A percentile compares a stretch with the other conserved stretches of the same genome.
phyloP scores from a whole-genome alignment of 768 basidiomycete species.

The Pisolithus orientalis region DNA sequence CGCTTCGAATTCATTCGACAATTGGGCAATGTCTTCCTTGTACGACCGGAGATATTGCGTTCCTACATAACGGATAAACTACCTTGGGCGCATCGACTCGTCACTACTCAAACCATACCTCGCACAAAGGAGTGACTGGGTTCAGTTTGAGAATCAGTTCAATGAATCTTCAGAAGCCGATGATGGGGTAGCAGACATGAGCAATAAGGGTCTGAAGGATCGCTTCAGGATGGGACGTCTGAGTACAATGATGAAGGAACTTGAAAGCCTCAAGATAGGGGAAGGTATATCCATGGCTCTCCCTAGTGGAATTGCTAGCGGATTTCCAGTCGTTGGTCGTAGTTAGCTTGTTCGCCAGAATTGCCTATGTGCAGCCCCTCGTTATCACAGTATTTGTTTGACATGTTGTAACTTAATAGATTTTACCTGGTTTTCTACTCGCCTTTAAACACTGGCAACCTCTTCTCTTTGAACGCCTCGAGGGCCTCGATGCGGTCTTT shows the following conservation, averaged over 20 bases:
- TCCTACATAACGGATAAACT: slow-evolving; percentile 93
- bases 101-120: slow-evolving; percentile 86
- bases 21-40: slow-evolving; percentile 94
- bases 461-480: slow-evolving; percentile 80
- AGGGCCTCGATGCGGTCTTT: slow-evolving; percentile 82
- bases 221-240: slow-evolving; percentile 60
- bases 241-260: slow-evolving; percentile 83
- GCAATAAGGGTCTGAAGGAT: slow-evolving; percentile 46
- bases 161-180: slow-evolving; percentile 47
- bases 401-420: background rate
- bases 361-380: no score
- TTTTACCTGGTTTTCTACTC: slow-evolving; percentile 39
- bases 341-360: slow-evolving; percentile 28
- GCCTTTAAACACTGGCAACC: slow-evolving; percentile 72
- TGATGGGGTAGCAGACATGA: slow-evolving; percentile 34
- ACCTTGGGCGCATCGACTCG: slow-evolving; percentile 87
- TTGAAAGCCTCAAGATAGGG: slow-evolving; percentile 58
- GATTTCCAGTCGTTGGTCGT: slow-evolving; percentile 44
- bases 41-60: slow-evolving; percentile 90
- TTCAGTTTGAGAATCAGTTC: slow-evolving; percentile 76
- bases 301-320: slow-evolving; percentile 50
- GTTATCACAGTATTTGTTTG: background rate
- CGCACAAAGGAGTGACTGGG: slow-evolving; percentile 86
- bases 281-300: slow-evolving; percentile 57
- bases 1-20: slow-evolving; percentile 98